Evolutionary conservation across 2,329 filamentous ascomycete species (phyloP), one percentile per base, ranked within the genome.

Genomic region (Arthrobotrys entomopaga): DNA sequence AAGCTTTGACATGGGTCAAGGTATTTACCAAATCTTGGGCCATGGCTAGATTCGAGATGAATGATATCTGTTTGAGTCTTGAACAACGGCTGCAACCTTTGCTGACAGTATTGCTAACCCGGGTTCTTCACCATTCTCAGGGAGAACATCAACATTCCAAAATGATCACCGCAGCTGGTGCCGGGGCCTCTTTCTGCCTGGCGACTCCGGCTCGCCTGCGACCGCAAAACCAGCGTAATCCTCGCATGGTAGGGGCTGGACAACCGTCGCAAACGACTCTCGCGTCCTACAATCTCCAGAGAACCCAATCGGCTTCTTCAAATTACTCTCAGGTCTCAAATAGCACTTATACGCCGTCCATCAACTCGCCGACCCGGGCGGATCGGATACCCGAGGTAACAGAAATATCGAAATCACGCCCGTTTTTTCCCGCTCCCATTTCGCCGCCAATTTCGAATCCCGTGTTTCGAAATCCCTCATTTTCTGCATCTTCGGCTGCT

Each of bases 81-180:
- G 70, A 74, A 52, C 63, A 52, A 48, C 63, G 63, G 40, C 46
- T 67, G 19, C 57, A 67, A 19, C 40, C 22, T 58, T 49, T 53
- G 13, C 26, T 67, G 20, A 64, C 70, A 20, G 13, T 59, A 16
- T 16, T 74, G 57, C 70, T 74, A 48, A 74, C 70, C 42, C 70
- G 70, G 40, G n/a, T 66, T 11, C 56, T 73, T 20, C 42, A 63
- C 52, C 53, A 67, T 26, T 49, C 46, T 5, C 70, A 74, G 70
- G 63, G 46, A 67, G 57, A 64, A 43, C 58, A 70, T 56, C 59
- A 66, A 66, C 49, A 76, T 46, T 65, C 75, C 75, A 78, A 77
- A 57, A 79, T 79, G 78, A 78, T 78, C 65, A 79, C 78, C 24
- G 78, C 78, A 58, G 61, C 77, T 54, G 77, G 77, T 52, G 77